These are phyloP conservation scores for Mycena olivaceomarginata DNA, from an alignment of 768 basidiomycete genomes.

Conservation along the genomic window DNA sequence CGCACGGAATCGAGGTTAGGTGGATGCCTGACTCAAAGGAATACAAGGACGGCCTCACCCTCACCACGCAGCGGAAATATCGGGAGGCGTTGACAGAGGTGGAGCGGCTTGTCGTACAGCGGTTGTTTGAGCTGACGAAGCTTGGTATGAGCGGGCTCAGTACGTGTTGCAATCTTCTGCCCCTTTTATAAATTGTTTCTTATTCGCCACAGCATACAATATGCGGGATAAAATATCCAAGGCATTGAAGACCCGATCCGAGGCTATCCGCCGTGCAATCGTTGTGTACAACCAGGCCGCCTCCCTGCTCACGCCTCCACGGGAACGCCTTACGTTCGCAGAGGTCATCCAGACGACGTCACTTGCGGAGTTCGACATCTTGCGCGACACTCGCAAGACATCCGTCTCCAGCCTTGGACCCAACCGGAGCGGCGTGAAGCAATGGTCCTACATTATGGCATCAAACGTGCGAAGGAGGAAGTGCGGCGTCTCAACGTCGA, in stretches of 20 bases:
- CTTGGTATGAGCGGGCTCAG: conserved; percentile 26
- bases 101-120: no score
- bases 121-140: no score
- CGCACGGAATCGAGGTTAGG: no score
- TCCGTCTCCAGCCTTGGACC: background rate
- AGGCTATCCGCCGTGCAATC: conserved; percentile 16
- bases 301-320: background rate
- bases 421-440: conserved; percentile 1
- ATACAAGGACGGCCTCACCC: no score
- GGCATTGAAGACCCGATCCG: conserved; percentile 4
- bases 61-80: no score
- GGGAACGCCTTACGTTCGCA: background rate
- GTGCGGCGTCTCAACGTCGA: no score
- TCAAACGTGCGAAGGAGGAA: background rate
- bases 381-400: background rate
- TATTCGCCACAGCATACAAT: background rate
- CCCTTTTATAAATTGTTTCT: background rate
- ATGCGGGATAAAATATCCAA: conserved; percentile 12
- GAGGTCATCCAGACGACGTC: background rate
- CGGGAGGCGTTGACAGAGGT: no score
- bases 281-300: background rate
- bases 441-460: conserved; percentile 2
- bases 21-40: no score
- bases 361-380: background rate
- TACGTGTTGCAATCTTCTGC: background rate